phyloP scores from a whole-genome alignment of 805 yeast species.

The Ogataea chonburiensis region DNA sequence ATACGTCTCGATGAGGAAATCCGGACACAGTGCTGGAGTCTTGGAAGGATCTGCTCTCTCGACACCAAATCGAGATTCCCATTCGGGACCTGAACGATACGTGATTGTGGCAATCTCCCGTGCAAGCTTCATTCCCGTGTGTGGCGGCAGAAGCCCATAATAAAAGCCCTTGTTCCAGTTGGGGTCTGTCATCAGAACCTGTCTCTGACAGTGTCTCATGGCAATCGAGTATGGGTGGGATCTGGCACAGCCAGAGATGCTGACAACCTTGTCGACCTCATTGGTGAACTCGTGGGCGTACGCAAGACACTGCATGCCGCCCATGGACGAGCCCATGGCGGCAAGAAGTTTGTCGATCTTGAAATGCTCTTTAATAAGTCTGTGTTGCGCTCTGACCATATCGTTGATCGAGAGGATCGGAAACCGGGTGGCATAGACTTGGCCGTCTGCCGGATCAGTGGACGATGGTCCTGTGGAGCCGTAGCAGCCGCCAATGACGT shows the following conservation, averaged over 20 bases:
- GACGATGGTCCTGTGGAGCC: conserved; percentile 95
- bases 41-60: conserved; percentile 76
- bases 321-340: conserved; percentile 89
- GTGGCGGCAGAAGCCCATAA: conserved; percentile 74
- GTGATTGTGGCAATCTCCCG: conserved; percentile 93
- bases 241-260: conserved; percentile 91
- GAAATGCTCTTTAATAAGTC: conserved; percentile 60
- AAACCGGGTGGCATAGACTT: conserved; percentile 79
- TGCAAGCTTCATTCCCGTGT: conserved; percentile 91
- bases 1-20: conserved; percentile 87
- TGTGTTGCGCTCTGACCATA: conserved; percentile 86
- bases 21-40: conserved; percentile 90
- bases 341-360: conserved; percentile 68
- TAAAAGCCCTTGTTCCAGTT: conserved; percentile 93
- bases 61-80: conserved; percentile 92
- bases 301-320: conserved; percentile 97
- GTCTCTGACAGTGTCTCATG: conserved; percentile 88
- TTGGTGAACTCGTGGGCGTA: conserved; percentile 82
- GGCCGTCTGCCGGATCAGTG: conserved; percentile 62
- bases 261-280: conserved; percentile 66
- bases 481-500: conserved; percentile 91
- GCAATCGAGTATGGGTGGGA: conserved; percentile 95
- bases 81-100: conserved; percentile 93
- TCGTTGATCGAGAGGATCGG: conserved; percentile 85
- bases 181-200: conserved; percentile 91